Evolutionary conservation across 169 alveolate species (phyloP), one percentile per base, ranked within the genome.

Genomic region (Hammondia hammondi): DNA sequence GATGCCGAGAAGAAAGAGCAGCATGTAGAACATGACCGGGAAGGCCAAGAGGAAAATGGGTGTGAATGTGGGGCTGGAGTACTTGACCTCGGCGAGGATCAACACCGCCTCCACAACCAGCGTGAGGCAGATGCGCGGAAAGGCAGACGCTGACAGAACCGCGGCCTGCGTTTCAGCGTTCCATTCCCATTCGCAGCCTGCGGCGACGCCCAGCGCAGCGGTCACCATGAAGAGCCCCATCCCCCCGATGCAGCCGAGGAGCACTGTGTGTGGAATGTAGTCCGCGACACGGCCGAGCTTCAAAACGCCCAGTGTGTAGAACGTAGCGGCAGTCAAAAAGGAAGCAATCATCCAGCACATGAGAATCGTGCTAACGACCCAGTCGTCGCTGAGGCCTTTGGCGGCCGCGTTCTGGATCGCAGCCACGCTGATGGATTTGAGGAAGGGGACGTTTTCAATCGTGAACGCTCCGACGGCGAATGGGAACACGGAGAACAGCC

Each of bases 391-490:
- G 72, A 29, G 57, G 0, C 90, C 90, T 21, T 39, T 46, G 9
- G 37, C 70, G 19, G 90, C 90, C n/a, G 90, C 90, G 39, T 46
- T 46, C n/a, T n/a, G 90, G 27, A 45, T 46, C 6, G 39, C 90
- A 14, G 57, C 90, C 35, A 32, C 45, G 48, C 91, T 85, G 91
- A 85, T 52, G 37, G 52, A n/a, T 24, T 37, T 61, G 77, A 45
- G 48, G 88, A 70, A 48, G 9, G 88, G 88, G 57, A 70, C 93
- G n/a, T 67, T 46, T 37, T 90, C 88, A 5, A 39, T 46, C 12
- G 85, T 90, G 39, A 71, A 45, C 71, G 71, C 84, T n/a, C 93
- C 93, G 0, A 48, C 84, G n/a, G 93, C 77, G 32, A n/a, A 88
- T 0, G 90, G 90, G 70, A 82, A 82, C 37, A 52, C 70, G 21